Percentiles rank a stretch among this genome's conserved stretches.
Evolutionary conservation across 768 basidiomycete species (phyloP).

Genomic region (Hypholoma fasciculare): DNA sequence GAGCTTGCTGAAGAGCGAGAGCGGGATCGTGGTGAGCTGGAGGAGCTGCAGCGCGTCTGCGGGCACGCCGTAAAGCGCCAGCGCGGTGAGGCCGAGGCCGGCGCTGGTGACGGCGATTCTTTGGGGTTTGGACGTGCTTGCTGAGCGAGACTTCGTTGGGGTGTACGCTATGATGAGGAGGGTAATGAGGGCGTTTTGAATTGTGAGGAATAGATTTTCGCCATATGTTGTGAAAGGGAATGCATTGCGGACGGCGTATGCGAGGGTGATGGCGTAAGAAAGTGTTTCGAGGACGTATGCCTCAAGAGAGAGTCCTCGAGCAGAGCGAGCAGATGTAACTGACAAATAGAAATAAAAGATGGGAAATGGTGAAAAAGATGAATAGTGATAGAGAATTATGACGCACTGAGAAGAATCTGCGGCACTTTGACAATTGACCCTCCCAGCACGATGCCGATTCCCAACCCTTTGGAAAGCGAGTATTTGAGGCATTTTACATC

Average conservation of each 20-base stretch:
- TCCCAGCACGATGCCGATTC: slow-evolving; percentile 89
- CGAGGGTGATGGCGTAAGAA: slow-evolving; percentile 85
- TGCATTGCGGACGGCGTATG: slow-evolving; percentile 79
- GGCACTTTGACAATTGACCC: slow-evolving; percentile 97
- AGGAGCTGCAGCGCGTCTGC: slow-evolving; percentile 58
- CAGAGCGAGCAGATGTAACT: slow-evolving; percentile 77
- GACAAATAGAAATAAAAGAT: slow-evolving; percentile 7
- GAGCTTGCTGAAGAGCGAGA: slow-evolving; percentile 89
- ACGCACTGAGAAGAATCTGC: slow-evolving; percentile 83
- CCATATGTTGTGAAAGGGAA: slow-evolving; percentile 99
- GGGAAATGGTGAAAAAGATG: background rate
- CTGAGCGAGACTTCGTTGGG: slow-evolving; percentile 21
- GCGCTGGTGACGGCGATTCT: slow-evolving; percentile 29
- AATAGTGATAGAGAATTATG: background rate
- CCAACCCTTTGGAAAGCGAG: slow-evolving; percentile 88
- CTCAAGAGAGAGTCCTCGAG: slow-evolving; percentile 82
- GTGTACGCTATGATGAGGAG: slow-evolving; percentile 78
- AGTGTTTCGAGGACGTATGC: slow-evolving; percentile 91
- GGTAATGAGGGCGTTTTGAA: slow-evolving; percentile 88
- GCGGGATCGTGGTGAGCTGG: slow-evolving; percentile 85
- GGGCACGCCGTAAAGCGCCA: slow-evolving; percentile 50
- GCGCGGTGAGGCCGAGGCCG: background rate
- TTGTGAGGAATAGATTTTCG: slow-evolving; percentile 91
- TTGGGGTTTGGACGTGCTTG: background rate
- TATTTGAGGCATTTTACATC: slow-evolving; percentile 89